These are phyloP conservation scores for Scenedesmus sp. DNA, from an alignment of 163 green algal species.

Conservation along the genomic window DNA sequence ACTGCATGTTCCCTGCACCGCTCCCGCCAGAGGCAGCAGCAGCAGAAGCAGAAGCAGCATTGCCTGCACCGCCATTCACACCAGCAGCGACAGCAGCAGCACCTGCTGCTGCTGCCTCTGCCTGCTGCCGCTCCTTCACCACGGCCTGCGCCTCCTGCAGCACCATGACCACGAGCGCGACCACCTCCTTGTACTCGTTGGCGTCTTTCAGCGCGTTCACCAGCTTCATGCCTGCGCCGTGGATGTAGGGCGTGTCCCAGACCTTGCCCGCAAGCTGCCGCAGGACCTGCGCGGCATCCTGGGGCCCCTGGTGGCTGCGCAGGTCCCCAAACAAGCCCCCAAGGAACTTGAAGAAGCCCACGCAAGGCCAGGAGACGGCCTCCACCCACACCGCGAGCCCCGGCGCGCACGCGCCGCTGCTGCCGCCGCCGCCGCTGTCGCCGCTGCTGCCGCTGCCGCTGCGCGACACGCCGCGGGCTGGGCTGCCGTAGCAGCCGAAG, in stretches of 20 bases:
- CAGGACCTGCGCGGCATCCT: neutral
- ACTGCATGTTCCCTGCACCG: neutral
- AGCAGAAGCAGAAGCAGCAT: neutral
- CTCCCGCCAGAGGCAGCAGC: neutral
- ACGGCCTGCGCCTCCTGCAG: neutral
- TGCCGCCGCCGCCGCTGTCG: neutral
- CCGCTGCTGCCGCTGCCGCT: neutral
- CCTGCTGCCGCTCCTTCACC: neutral
- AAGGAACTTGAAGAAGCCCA: neutral
- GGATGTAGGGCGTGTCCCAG: neutral
- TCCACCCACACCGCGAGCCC: neutral
- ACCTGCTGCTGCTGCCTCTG: neutral
- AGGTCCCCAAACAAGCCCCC: neutral
- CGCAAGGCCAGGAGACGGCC: neutral
- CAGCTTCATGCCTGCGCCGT: neutral
- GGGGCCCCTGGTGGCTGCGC: neutral
- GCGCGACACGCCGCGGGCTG: neutral
- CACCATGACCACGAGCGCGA: neutral
- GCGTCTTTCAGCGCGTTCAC: neutral
- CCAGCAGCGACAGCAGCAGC: neutral
- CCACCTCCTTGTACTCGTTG: neutral
- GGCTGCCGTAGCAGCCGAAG: neutral
- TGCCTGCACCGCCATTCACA: neutral
- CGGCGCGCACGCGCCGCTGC: neutral
- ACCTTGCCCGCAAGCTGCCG: neutral